Conservation (phyloP, 2,329 filamentous ascomycete genomes). For the Fusarium sp. region DNA sequence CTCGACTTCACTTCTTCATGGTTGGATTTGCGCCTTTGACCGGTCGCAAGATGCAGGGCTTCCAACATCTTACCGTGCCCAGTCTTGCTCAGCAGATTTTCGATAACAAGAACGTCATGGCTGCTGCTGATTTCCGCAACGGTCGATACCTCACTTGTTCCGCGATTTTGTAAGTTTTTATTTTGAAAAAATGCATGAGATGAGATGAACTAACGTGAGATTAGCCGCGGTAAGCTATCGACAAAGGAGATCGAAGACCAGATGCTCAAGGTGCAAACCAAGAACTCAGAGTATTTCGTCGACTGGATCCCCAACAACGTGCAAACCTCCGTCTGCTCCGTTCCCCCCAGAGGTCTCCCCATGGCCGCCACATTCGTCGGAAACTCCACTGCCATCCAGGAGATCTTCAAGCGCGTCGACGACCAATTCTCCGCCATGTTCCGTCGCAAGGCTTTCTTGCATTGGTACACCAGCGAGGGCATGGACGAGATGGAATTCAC, state of each 20-base stretch:
- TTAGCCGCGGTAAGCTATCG: slow-evolving; percentile 94
- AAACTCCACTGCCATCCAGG: slow-evolving; percentile 99
- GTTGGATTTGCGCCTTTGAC: slow-evolving; percentile 98
- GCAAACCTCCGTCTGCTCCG: slow-evolving; percentile 98
- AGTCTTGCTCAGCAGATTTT: slow-evolving; percentile 99
- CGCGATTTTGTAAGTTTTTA: slow-evolving; percentile 84
- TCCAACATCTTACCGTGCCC: slow-evolving; percentile 96
- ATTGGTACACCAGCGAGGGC: slow-evolving; percentile 99
- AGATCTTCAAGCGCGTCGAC: slow-evolving; percentile 99
- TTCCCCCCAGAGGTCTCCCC: slow-evolving; percentile 95
- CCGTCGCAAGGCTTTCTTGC: slow-evolving; percentile 99
- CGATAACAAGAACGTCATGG: slow-evolving; percentile 99
- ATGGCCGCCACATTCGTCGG: slow-evolving; percentile 99
- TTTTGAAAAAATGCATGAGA: too few species aligned
- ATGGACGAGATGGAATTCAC: slow-evolving; percentile 99
- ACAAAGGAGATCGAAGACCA: slow-evolving; percentile 99
- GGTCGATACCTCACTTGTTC: slow-evolving; percentile 99
- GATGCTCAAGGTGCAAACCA: slow-evolving; percentile 99
- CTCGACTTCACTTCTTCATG: slow-evolving; percentile 99
- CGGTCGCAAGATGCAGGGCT: slow-evolving; percentile 81
- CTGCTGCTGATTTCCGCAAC: slow-evolving; percentile 99
- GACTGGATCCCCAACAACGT: slow-evolving; percentile 99
- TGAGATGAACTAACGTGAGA: neutral
- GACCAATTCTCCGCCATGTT: slow-evolving; percentile 99
- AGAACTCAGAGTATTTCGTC: slow-evolving; percentile 99